These are phyloP conservation scores for Penicillium thymicola DNA, from an alignment of 2,329 filamentous ascomycete genomes.

Conservation along the genomic window DNA sequence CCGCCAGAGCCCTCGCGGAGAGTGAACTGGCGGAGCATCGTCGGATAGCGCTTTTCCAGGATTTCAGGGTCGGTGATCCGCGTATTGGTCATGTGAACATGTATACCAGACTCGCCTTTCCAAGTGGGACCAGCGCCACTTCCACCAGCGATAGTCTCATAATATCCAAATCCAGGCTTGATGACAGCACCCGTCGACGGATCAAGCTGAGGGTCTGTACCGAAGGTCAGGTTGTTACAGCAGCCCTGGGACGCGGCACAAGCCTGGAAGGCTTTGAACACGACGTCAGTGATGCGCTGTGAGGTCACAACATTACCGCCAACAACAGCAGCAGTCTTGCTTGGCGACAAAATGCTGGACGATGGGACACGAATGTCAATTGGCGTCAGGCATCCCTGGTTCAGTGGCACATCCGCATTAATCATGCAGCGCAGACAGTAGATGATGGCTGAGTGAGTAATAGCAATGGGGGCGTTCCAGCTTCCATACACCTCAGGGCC, in stretches of 20 bases:
- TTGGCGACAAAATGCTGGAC: constrained; percentile 69
- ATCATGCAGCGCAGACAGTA: constrained; percentile 81
- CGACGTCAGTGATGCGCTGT: constrained; percentile 78
- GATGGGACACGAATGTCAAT: constrained; percentile 70
- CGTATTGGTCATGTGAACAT: constrained; percentile 86
- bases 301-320: constrained; percentile 78
- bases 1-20: constrained; percentile 65
- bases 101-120: constrained; percentile 73
- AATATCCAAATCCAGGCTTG: constrained; percentile 75
- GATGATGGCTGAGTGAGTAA: constrained; percentile 80
- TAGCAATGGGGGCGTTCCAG: constrained; percentile 76
- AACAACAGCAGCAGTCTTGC: constrained; percentile 73
- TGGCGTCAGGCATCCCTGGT: constrained; percentile 78
- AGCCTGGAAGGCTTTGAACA: constrained; percentile 74
- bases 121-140: constrained; percentile 72
- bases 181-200: constrained; percentile 53
- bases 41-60: constrained; percentile 76
- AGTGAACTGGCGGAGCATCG: constrained; percentile 69
- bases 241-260: constrained; percentile 77
- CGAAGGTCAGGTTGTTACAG: constrained; percentile 82
- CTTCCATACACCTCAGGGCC: constrained; percentile 77
- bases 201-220: constrained; percentile 65
- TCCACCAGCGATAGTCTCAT: constrained; percentile 82
- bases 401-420: constrained; percentile 76
- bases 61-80: constrained; percentile 80